phyloP scores from a whole-genome alignment of 2,329 filamentous ascomycete genomes.

The Ceratocystis colombiana region DNA sequence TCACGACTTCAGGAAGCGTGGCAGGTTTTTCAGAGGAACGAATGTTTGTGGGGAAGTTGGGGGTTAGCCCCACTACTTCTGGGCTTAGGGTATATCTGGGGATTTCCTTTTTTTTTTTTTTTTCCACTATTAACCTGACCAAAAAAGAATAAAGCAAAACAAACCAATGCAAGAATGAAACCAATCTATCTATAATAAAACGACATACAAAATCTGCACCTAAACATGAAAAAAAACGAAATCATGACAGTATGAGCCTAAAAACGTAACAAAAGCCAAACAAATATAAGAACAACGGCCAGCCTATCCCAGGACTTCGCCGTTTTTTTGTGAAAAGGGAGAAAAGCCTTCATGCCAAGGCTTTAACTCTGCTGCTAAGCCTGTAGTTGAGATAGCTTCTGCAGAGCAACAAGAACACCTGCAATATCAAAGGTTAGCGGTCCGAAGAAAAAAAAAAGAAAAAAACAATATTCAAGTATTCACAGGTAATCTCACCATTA shows the following conservation, averaged over 20 bases:
- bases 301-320: neutral
- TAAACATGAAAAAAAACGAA: neutral
- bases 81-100: too few relatives aligned
- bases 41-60: too few relatives aligned
- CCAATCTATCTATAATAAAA: slow-evolving; percentile 18
- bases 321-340: neutral
- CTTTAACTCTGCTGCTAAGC: neutral
- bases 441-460: slow-evolving; percentile 13
- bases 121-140: neutral
- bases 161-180: neutral
- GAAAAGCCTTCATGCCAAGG: too few relatives aligned
- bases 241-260: neutral
- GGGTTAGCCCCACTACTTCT: too few relatives aligned
- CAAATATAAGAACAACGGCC: neutral
- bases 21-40: too few relatives aligned
- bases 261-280: slow-evolving; percentile 9
- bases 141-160: neutral
- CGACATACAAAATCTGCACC: slow-evolving; percentile 13
- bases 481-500: slow-evolving; percentile 53
- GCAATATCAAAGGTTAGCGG: neutral
- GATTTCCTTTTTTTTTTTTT: neutral
- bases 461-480: neutral
- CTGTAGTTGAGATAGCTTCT: slow-evolving; percentile 34
- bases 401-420: slow-evolving; percentile 39
- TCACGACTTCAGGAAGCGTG: too few relatives aligned